Percentiles rank a stretch among this genome's conserved stretches.
phyloP scores from a whole-genome alignment of 305 asterid species.

The Stenogyne calaminthoides region DNA sequence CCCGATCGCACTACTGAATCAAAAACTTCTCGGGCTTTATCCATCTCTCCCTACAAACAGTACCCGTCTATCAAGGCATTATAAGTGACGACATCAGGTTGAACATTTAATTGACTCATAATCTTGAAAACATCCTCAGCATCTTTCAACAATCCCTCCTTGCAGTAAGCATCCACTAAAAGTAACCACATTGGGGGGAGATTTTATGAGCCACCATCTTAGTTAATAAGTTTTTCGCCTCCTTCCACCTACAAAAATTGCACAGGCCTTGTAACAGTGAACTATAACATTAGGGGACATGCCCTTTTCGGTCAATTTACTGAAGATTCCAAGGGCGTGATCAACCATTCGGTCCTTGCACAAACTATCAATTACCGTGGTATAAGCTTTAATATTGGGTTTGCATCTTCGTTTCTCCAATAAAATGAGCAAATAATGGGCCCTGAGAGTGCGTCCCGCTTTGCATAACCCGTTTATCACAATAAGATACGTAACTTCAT shows the following conservation, averaged over 20 bases:
- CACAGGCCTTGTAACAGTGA: not conserved
- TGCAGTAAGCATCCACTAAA: slow-evolving; percentile 1
- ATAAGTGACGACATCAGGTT: too few relatives aligned
- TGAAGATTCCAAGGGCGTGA: not conserved
- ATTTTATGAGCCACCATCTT: slow-evolving; percentile 11
- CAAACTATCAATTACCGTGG: not conserved
- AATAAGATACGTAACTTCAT: too few relatives aligned
- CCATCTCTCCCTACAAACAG: too few relatives aligned
- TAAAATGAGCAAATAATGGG: not conserved
- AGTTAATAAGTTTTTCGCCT: not conserved
- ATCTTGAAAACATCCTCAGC: slow-evolving; percentile 2
- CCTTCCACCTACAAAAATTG: not conserved
- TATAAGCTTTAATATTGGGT: not conserved
- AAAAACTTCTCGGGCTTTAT: too few relatives aligned
- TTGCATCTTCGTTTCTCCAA: not conserved
- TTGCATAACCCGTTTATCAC: slow-evolving; percentile 21
- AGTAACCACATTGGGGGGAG: not conserved
- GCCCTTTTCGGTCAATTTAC: not conserved
- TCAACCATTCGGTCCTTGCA: too few relatives aligned
- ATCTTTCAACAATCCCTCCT: slow-evolving; percentile 16
- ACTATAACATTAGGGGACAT: not conserved
- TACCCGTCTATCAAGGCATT: too few relatives aligned
- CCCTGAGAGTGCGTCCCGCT: not conserved
- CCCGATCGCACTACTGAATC: too few relatives aligned
- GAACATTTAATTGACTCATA: slow-evolving; percentile 2